phyloP scores from a whole-genome alignment of 116 monocot genomes.

The Trichopus zeylanicus region DNA sequence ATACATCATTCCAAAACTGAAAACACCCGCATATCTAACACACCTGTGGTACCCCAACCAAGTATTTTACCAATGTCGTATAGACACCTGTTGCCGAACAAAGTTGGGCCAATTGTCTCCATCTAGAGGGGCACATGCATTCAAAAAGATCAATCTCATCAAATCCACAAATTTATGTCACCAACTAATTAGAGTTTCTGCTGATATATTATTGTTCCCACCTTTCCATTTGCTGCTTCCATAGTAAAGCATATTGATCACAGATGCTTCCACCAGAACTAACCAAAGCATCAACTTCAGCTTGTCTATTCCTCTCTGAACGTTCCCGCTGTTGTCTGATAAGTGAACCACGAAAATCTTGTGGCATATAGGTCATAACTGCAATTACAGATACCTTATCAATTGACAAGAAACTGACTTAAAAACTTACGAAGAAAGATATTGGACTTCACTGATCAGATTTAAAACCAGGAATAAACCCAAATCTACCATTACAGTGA shows the following conservation, averaged over 20 bases:
- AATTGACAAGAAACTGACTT: constrained; percentile 10
- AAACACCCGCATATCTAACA: neutral
- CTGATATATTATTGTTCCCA: constrained; percentile 6
- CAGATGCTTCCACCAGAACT: constrained; percentile 82
- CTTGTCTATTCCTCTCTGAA: constrained; percentile 92
- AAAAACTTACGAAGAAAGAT: constrained; percentile 3
- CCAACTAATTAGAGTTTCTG: neutral
- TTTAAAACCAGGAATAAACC: neutral
- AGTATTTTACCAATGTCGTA: constrained; percentile 94
- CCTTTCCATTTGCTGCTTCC: constrained; percentile 99
- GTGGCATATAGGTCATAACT: constrained; percentile 99
- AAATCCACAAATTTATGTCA: neutral
- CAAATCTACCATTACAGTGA: no score
- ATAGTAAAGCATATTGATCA: constrained; percentile 83
- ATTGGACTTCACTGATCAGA: neutral
- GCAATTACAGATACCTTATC: constrained; percentile 28
- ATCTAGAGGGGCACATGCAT: constrained; percentile 31
- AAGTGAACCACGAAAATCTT: constrained; percentile 90
- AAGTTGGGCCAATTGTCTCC: constrained; percentile 86
- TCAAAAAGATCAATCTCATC: neutral
- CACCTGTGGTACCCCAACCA: constrained; percentile 99
- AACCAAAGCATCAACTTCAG: constrained; percentile 77
- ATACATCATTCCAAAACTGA: no score
- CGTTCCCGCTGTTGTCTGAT: constrained; percentile 90
- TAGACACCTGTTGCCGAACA: constrained; percentile 94